Percentiles rank a stretch among this genome's conserved stretches.
Conservation (phyloP, 129 eudicot species). For the Flaveria robusta region DNA sequence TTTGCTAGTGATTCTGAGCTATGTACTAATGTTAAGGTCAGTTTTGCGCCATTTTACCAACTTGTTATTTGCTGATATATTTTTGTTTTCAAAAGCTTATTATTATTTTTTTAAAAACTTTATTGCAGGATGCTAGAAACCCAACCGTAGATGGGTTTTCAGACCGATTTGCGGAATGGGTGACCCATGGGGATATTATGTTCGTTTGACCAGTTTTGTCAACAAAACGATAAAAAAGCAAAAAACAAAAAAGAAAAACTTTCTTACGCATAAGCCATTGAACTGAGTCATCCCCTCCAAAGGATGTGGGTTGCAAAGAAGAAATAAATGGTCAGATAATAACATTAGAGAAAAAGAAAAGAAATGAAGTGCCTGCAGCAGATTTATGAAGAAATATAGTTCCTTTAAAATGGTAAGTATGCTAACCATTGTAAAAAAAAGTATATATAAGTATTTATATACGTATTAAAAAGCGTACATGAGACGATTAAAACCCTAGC, state of each 20-base stretch:
- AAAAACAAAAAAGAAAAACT: neutral
- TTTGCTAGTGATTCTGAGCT: constrained; percentile 47
- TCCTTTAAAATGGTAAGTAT: constrained; percentile 23
- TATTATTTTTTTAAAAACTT: neutral
- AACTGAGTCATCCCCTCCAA: constrained; percentile 47
- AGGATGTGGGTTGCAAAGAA: constrained; percentile 60
- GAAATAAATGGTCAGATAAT: constrained; percentile 41
- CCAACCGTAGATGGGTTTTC: constrained; percentile 39
- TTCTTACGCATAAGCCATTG: constrained; percentile 23
- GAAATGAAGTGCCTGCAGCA: constrained; percentile 18
- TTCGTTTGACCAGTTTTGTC: constrained; percentile 51
- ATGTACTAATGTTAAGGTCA: constrained; percentile 54
- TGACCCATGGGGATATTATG: constrained; percentile 61
- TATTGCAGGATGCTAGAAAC: constrained; percentile 32
- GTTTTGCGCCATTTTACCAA: constrained; percentile 17
- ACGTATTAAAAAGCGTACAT: constrained; percentile 23
- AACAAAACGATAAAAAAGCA: constrained; percentile 1
- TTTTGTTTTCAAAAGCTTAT: neutral
- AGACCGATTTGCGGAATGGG: constrained; percentile 65
- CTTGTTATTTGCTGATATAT: neutral
- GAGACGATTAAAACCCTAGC: constrained; percentile 27
- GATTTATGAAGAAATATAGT: constrained; percentile 17
- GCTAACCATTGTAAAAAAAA: constrained; percentile 31
- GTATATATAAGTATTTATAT: neutral
- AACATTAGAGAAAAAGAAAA: constrained; percentile 23